A percentile compares a stretch with the other conserved stretches of the same genome.
Evolutionary conservation across 2,329 filamentous ascomycete species (phyloP).

Genomic region (Eutypella sp.): DNA sequence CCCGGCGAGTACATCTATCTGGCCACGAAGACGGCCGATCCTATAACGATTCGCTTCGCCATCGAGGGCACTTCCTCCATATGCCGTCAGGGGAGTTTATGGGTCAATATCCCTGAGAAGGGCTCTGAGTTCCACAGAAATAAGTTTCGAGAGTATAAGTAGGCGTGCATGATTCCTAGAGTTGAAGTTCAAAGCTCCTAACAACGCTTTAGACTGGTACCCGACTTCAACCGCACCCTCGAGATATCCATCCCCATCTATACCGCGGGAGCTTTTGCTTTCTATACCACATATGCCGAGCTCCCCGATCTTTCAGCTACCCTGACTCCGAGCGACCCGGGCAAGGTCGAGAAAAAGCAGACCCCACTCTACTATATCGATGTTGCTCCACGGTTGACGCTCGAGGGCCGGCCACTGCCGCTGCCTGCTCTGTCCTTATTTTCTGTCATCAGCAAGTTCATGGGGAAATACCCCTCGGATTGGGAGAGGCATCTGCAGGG

Average conservation of each 20-base stretch:
- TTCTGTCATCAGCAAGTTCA: constrained; percentile 95
- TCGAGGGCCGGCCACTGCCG: constrained; percentile 71
- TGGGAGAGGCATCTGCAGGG: constrained; percentile 88
- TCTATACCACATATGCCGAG: constrained; percentile 88
- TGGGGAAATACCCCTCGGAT: constrained; percentile 84
- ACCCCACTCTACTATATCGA: constrained; percentile 88
- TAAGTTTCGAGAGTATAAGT: constrained; percentile 87
- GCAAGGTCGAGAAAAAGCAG: constrained; percentile 52
- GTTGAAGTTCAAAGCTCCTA: constrained; percentile 4
- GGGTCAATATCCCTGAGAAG: constrained; percentile 87
- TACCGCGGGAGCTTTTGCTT: constrained; percentile 82
- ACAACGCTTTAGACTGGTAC: constrained; percentile 59
- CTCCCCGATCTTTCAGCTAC: constrained; percentile 70
- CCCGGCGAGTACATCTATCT: constrained; percentile 89
- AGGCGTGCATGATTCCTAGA: constrained; percentile 29
- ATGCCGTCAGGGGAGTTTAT: constrained; percentile 88
- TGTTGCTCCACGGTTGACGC: constrained; percentile 73
- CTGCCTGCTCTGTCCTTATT: constrained; percentile 86
- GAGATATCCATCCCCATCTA: constrained; percentile 85
- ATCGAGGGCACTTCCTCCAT: constrained; percentile 95
- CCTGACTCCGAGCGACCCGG: constrained; percentile 39
- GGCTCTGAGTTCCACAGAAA: constrained; percentile 72
- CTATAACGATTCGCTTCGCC: constrained; percentile 78
- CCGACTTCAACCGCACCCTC: constrained; percentile 88
- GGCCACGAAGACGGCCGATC: constrained; percentile 66